Evolutionary conservation across 2,329 filamentous ascomycete genomes (phyloP).

Genomic region (Orbilia blumenaviensis): DNA sequence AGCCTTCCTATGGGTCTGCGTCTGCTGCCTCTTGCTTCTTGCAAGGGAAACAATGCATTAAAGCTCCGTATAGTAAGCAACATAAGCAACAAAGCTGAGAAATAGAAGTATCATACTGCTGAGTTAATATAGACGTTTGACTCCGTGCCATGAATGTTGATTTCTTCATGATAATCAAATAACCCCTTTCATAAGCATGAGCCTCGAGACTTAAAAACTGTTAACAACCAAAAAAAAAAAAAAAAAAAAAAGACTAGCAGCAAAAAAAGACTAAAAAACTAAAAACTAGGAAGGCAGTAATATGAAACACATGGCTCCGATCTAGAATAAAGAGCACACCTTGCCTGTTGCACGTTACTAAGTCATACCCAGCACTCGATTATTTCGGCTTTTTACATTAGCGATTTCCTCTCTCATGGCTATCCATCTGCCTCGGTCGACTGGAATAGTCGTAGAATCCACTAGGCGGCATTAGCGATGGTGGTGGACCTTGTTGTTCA

Average conservation of each 20-base stretch:
- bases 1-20: neutral
- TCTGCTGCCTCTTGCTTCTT: neutral
- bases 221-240: too few species aligned
- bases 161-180: constrained; percentile 10
- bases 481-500: constrained; percentile 19
- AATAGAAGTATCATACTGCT: neutral
- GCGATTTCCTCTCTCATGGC: constrained; percentile 40
- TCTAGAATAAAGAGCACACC: neutral
- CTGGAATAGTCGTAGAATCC: constrained; percentile 31
- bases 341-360: neutral
- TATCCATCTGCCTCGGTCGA: constrained; percentile 49
- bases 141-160: constrained; percentile 1
- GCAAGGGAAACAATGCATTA: neutral
- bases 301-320: neutral
- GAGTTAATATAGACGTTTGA: constrained; percentile 8
- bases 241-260: neutral
- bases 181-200: constrained; percentile 14
- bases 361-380: neutral
- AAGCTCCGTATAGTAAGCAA: neutral
- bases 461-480: constrained; percentile 14
- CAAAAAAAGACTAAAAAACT: neutral
- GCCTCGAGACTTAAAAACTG: too few species aligned
- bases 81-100: neutral
- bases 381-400: neutral
- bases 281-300: neutral